These are phyloP conservation scores for Fusarium begoniae DNA, from an alignment of 2,329 filamentous ascomycete genomes.

Conservation along the genomic window DNA sequence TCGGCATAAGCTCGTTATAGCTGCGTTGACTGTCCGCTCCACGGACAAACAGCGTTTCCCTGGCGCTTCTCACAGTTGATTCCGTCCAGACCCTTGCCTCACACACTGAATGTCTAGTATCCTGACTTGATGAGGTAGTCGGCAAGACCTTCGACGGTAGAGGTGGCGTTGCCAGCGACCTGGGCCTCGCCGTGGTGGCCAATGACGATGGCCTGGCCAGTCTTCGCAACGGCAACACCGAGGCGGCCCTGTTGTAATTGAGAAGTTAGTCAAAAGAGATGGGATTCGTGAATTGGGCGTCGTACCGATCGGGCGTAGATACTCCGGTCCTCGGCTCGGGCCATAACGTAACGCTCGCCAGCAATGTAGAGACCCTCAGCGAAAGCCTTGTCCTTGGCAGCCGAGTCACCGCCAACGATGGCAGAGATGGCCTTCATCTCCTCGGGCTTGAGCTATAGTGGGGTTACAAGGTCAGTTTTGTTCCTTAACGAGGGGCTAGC, in stretches of 20 bases:
- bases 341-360: constrained; percentile 80
- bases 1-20: constrained; percentile 37
- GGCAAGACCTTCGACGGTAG: constrained; percentile 82
- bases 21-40: constrained; percentile 30
- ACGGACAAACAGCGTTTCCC: constrained; percentile 27
- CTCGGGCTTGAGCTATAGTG: constrained; percentile 51
- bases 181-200: constrained; percentile 82
- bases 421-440: constrained; percentile 68
- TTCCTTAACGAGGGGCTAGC: not conserved
- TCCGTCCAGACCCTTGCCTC: constrained; percentile 10
- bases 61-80: constrained; percentile 15
- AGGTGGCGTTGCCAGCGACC: constrained; percentile 78
- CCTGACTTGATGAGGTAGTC: constrained; percentile 84
- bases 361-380: constrained; percentile 78
- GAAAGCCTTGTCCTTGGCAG: constrained; percentile 72
- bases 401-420: constrained; percentile 57
- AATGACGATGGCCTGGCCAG: constrained; percentile 86
- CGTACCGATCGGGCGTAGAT: constrained; percentile 87
- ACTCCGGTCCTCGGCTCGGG: constrained; percentile 79
- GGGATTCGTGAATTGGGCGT: not conserved
- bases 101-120: constrained; percentile 66
- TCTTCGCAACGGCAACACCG: constrained; percentile 86
- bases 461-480: constrained; percentile 15
- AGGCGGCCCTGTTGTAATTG: constrained; percentile 67
- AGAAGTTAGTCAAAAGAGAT: constrained; percentile 1